Evolutionary conservation across 2,329 filamentous ascomycete species (phyloP), one percentile per base, ranked within the genome.

Genomic region (Aspergillus sp.): DNA sequence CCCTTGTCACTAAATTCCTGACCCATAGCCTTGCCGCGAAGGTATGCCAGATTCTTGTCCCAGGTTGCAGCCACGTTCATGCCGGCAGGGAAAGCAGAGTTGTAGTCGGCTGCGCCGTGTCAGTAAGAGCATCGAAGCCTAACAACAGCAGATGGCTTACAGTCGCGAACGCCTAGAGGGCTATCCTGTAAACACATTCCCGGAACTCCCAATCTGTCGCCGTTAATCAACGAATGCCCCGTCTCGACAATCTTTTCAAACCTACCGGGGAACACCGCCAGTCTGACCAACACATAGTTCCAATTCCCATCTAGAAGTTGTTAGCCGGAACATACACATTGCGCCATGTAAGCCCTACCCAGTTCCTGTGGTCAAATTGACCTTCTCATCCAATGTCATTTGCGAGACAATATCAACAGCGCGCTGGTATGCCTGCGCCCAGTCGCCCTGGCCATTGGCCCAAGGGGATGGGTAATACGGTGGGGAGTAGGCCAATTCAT

Each of bases 341-440:
- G 21, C 13, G 3, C 48, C 50, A 5, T n/a, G 36, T 17, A 39
- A 42, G 67, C 78, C 87, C 75, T 78, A 94, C 85, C 92, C 92
- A 64, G 90, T 86, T 75, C 94, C 94, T 0, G 93, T 97, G 2
- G 94, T 98, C 65, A 99, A 75, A 75, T 98, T 98, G 76, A 98
- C 92, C 80, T 96, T 97, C 76, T 97, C 93, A 10, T 87, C 73
- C 38, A 96, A 82, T 0, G 92, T 96, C 77, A 96, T 78, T 73
- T 92, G 87, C 8, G 89, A 89, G 49, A 97, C 92, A 70, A 96
- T 94, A 2, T 83, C 85, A 66, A 85, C 86, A 1, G 93, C 93
- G 75, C 90, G 88, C 19, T 78, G 79, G 68, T 96, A 93, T 41
- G 92, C 91, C 6, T 86, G 84, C 57, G 85, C 83, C 92, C 92